A percentile compares a stretch with the other conserved stretches of the same genome.
phyloP scores from a whole-genome alignment of 1,139 yeast genomes.

The Sugiyamaella castrensis region DNA sequence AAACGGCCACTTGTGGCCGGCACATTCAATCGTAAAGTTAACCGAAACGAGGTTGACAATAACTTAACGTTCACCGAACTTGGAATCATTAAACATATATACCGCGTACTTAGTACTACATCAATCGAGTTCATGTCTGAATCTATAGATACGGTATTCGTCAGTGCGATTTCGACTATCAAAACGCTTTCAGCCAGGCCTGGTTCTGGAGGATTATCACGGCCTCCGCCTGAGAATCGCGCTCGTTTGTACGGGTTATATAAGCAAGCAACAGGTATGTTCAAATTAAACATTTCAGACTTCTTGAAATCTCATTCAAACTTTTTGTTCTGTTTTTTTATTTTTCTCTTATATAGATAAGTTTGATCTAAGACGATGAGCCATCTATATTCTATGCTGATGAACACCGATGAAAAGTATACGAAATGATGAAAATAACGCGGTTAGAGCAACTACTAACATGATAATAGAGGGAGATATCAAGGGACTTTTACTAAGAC shows the following conservation, averaged over 20 bases:
- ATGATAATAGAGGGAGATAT: conserved; percentile 63
- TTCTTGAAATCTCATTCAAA: neutral
- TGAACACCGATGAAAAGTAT: too few relatives aligned
- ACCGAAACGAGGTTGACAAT: too few relatives aligned
- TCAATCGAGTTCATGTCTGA: conserved; percentile 5
- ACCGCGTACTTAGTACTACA: too few relatives aligned
- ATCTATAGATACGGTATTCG: conserved; percentile 64
- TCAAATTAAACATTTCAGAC: neutral
- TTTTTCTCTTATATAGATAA: too few relatives aligned
- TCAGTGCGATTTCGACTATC: conserved; percentile 76
- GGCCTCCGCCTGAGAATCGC: conserved; percentile 75
- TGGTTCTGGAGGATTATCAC: conserved; percentile 66
- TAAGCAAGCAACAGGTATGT: conserved; percentile 65
- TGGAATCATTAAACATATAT: too few relatives aligned
- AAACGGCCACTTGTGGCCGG: too few relatives aligned
- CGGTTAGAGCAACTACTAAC: neutral
- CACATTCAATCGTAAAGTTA: too few relatives aligned
- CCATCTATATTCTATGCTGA: too few relatives aligned
- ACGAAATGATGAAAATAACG: neutral
- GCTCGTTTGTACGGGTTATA: conserved; percentile 74
- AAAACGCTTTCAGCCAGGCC: conserved; percentile 67
- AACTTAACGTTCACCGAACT: too few relatives aligned
- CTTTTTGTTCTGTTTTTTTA: neutral
- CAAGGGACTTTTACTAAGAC: conserved; percentile 62
- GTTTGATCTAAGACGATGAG: neutral